Percentiles rank a stretch among this genome's conserved stretches.
phyloP scores from a whole-genome alignment of 192 early-diverging fungal genomes.

The Polychytrium aggregatum region DNA sequence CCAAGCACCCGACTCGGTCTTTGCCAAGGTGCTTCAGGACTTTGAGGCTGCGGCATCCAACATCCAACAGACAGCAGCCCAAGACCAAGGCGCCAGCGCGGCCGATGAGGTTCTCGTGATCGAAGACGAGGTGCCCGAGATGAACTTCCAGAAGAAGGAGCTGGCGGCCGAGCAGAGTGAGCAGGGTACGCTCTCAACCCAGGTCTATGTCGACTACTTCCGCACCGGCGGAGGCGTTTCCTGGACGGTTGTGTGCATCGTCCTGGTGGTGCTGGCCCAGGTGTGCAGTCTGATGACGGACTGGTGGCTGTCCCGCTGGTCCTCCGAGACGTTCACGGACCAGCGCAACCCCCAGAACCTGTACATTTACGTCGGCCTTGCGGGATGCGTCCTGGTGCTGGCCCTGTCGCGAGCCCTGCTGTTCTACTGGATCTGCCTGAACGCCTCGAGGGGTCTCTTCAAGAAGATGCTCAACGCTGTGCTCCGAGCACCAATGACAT shows the following conservation, averaged over 20 bases:
- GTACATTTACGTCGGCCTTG: conserved; percentile 25
- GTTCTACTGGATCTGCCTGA: conserved; percentile 41
- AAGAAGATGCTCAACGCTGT: conserved; percentile 27
- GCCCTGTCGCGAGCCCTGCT: conserved; percentile 31
- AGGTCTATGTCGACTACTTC: conserved; percentile 29
- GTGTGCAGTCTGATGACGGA: conserved; percentile 20
- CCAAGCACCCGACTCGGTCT: conserved; percentile 23
- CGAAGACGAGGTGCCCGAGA: no score
- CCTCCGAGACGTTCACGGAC: conserved; percentile 10
- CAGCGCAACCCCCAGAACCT: conserved; percentile 27
- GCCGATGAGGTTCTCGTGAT: no score
- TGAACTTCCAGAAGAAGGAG: no score
- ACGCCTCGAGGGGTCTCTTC: conserved; percentile 21
- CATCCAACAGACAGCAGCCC: no score
- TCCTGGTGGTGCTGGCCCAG: conserved; percentile 27
- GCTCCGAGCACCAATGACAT: conserved; percentile 36
- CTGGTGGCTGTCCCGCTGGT: conserved; percentile 48
- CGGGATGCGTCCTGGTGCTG: conserved; percentile 28
- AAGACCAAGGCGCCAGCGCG: no score
- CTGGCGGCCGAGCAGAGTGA: no score
- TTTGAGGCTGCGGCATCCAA: conserved; percentile 36
- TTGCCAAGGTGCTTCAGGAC: conserved; percentile 33
- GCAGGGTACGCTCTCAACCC: background rate
- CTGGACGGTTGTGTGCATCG: conserved; percentile 13
- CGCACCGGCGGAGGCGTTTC: conserved; percentile 13